Evolutionary conservation across 139 green algal genomes (phyloP).

Genomic region (Closterium sp.): DNA sequence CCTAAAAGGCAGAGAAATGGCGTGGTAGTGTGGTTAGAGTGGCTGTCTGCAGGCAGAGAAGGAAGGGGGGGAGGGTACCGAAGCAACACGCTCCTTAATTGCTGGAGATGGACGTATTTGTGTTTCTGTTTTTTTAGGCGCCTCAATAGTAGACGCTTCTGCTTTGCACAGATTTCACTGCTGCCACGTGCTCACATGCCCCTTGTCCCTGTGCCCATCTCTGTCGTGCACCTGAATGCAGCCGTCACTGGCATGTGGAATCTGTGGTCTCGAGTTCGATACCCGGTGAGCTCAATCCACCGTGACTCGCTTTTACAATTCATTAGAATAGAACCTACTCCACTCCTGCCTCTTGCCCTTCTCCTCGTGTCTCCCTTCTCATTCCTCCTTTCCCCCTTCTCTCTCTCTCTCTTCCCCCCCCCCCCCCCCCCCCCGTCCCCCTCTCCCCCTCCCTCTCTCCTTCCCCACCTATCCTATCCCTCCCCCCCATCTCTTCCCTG

Average conservation of each 20-base stretch:
- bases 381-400: background rate
- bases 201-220: background rate
- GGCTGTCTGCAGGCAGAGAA: too few relatives aligned
- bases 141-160: too few relatives aligned
- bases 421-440: background rate
- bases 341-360: background rate
- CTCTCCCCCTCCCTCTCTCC: background rate
- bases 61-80: too few relatives aligned
- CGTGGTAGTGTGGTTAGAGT: too few relatives aligned
- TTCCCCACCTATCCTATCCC: background rate
- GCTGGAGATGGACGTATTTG: too few relatives aligned
- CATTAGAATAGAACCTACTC: background rate
- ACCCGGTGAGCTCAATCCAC: constrained; percentile 19
- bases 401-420: too few relatives aligned
- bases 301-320: background rate
- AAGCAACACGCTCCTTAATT: too few relatives aligned
- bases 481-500: background rate
- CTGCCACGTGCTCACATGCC: background rate
- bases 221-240: background rate
- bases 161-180: too few relatives aligned
- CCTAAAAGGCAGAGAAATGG: too few relatives aligned
- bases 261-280: constrained; percentile 62
- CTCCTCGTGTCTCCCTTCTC: background rate
- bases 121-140: too few relatives aligned
- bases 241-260: constrained; percentile 43